These are phyloP conservation scores for Pseudoscleropodium purum DNA, from an alignment of 225 moss, liverwort and hornwort genomes.

Conservation along the genomic window DNA sequence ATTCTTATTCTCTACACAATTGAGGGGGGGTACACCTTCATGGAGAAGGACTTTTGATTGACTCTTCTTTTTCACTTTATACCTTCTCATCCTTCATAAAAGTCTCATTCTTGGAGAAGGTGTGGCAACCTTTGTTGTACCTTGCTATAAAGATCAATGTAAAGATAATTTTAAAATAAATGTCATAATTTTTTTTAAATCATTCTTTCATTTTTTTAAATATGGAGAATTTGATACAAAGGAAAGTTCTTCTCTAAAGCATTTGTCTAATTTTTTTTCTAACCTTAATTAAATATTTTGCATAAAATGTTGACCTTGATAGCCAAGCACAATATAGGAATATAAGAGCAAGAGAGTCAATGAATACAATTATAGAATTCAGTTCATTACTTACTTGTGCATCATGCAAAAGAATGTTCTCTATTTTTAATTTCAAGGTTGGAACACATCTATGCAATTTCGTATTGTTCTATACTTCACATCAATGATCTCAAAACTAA, in stretches of 20 bases:
- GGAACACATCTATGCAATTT: neutral
- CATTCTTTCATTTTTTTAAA: no score
- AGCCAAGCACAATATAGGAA: no score
- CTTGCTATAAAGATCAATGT: accelerated
- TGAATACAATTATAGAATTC: neutral
- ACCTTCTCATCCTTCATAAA: no score
- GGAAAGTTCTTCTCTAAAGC: neutral
- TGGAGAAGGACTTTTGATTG: no score
- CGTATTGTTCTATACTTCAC: neutral
- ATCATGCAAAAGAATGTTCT: neutral
- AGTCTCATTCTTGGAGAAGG: no score
- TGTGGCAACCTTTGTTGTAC: no score
- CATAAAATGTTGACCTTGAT: neutral
- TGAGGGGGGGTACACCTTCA: no score
- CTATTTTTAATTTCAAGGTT: neutral
- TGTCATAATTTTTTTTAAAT: neutral
- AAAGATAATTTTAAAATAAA: neutral
- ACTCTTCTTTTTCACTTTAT: no score
- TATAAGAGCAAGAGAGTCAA: accelerated
- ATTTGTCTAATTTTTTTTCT: neutral
- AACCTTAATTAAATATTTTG: neutral
- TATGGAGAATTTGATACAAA: no score
- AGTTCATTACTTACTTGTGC: neutral
- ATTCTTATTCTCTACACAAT: no score
- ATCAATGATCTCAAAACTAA: no score